These are phyloP conservation scores for Leucosporidium creatinivorum DNA, from an alignment of 768 basidiomycete genomes.

Conservation along the genomic window DNA sequence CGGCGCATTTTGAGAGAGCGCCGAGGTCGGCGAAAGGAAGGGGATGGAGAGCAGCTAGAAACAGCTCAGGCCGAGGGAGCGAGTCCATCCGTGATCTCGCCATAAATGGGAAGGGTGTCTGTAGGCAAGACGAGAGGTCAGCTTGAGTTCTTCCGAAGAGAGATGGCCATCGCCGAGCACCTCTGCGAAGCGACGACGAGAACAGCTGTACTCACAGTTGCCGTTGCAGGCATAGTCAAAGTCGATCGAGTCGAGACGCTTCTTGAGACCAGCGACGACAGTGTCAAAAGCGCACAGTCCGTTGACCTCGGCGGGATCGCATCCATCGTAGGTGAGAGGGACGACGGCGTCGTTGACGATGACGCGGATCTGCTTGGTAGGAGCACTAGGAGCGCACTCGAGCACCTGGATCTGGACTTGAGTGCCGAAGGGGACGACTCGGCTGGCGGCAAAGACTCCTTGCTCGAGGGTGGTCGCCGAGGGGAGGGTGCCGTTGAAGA, in stretches of 20 bases:
- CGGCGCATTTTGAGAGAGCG: no score
- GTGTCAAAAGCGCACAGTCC: conserved; percentile 41
- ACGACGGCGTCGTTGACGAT: conserved; percentile 41
- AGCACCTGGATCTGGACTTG: conserved; percentile 29
- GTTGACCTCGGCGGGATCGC: conserved; percentile 25
- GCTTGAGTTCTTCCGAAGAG: no score
- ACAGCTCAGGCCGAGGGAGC: no score
- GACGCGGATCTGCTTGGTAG: conserved; percentile 40
- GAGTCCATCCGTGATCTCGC: no score
- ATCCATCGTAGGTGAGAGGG: conserved; percentile 39
- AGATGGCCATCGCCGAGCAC: no score
- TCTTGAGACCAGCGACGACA: conserved; percentile 37
- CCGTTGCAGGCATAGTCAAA: conserved; percentile 36
- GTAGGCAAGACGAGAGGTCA: no score
- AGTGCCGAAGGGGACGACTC: conserved; percentile 46
- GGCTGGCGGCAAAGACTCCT: conserved; percentile 36
- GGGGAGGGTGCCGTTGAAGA: conserved; percentile 2
- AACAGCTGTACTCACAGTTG: not conserved
- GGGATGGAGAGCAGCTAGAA: no score
- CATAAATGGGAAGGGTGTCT: no score
- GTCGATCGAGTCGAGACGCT: conserved; percentile 41
- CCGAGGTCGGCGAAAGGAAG: no score
- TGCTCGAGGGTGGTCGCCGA: conserved; percentile 2
- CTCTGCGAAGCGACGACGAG: no score
- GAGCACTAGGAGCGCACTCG: conserved; percentile 36